Base-by-base conservation (phyloP, 768 basidiomycete genomes). In the Gymnopilus dilepis region DNA sequence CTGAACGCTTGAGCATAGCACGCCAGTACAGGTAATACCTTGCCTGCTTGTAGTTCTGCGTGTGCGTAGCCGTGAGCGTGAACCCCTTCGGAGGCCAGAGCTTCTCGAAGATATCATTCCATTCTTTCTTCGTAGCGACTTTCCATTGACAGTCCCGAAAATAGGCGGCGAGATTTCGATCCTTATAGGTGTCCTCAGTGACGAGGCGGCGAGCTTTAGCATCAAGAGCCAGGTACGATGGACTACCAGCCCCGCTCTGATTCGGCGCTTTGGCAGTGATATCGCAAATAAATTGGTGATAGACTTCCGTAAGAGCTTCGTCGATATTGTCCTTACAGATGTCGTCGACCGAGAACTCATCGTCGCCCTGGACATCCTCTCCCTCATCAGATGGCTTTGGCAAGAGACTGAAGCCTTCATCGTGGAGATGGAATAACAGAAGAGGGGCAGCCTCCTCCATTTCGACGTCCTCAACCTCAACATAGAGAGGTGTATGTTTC, bases 201-300 rank as follows among this genome's bases (percentile, higher is more conserved):
- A 51, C 50, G 28, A 17, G 21, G 13, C 6, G 26, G 19, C 24
- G 48, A 15, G 24, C 48, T 3, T 50, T 22, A 17, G 12, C 12
- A 12, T 50, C 28, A 13, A 50, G 24, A 13, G 7, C 6, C 17
- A 37, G 53, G 38, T 68, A 60, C 6, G 68, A 65, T 3, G 53
- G 37, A 15, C 41, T 33, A 2, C 13, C 33, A 4, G 41, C 48
- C 28, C 59, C 60, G 17, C 43, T 54, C 1, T 31, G 33, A 47
- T 66, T 66, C 1, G 67, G 62, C 5, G 60, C 40, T 50, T 62
- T 67, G 9, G 1, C 24, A 15, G 59, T 42, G 17, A 69, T 24
- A 43, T 70, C 69, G 4, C 57, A 12, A 22, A 68, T 40, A 33
- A 63, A 64, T 24, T 68, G 67, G 9, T 58, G 53, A 59, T 64